These are phyloP conservation scores for Ogataea trehalophila DNA, from an alignment of 805 yeast species.

Conservation along the genomic window DNA sequence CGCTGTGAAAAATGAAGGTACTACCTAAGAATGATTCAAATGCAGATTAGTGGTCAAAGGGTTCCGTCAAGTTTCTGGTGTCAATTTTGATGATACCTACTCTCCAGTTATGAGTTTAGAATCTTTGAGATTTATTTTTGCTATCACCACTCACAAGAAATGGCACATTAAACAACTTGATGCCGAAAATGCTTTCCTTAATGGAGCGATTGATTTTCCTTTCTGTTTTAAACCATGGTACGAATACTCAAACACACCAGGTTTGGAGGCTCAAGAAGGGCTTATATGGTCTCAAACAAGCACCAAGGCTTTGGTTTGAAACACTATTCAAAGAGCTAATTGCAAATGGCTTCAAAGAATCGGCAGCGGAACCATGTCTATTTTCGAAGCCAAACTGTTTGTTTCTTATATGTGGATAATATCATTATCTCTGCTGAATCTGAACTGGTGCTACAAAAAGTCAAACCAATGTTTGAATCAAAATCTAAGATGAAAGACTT, in stretches of 20 bases:
- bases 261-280: constrained; percentile 4
- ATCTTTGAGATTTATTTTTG: background rate
- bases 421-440: background rate
- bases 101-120: too few relatives aligned
- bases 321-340: background rate
- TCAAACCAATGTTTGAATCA: background rate
- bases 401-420: constrained; percentile 2
- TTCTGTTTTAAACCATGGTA: constrained; percentile 4
- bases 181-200: constrained; percentile 8
- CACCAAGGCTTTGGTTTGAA: background rate
- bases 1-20: too few relatives aligned
- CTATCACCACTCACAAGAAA: background rate
- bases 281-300: constrained; percentile 5
- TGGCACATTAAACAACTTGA: constrained; percentile 5
- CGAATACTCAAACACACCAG: background rate
- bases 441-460: background rate
- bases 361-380: background rate
- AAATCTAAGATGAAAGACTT: background rate
- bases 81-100: too few relatives aligned
- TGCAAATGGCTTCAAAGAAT: background rate
- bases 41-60: too few relatives aligned
- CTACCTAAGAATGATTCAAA: too few relatives aligned
- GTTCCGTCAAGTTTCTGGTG: background rate
- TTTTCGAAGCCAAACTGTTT: background rate
- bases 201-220: constrained; percentile 5